A percentile compares a stretch with the other conserved stretches of the same genome.
Evolutionary conservation across 2,329 filamentous ascomycete species (phyloP).

Genomic region (Piedraia hortae): DNA sequence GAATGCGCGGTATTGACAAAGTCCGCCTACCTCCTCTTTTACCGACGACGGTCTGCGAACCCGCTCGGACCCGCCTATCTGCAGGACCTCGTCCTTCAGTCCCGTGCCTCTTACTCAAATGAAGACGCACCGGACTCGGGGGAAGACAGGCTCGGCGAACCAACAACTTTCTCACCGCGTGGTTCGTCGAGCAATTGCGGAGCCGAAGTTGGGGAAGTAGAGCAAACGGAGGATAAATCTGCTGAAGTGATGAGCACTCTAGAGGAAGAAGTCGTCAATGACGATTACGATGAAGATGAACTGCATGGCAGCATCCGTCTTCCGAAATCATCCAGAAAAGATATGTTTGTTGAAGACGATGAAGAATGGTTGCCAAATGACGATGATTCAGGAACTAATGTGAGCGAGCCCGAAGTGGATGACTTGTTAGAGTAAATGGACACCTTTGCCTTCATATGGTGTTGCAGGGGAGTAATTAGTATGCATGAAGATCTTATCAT

Average conservation of each 20-base stretch:
- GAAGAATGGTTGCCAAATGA: no score
- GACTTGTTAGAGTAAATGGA: no score
- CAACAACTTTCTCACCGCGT: slow-evolving; percentile 42
- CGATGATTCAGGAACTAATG: no score
- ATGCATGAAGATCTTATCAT: no score
- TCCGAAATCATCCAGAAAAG: no score
- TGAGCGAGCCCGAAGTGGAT: no score
- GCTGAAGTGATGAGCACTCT: slow-evolving; percentile 5
- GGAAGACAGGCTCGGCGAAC: slow-evolving; percentile 67
- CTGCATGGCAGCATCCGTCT: no score
- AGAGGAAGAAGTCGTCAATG: slow-evolving; percentile 4
- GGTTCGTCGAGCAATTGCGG: slow-evolving; percentile 78
- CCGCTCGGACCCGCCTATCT: slow-evolving; percentile 60
- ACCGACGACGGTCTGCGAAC: slow-evolving; percentile 51
- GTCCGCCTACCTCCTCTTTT: slow-evolving; percentile 88
- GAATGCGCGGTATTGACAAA: slow-evolving; percentile 24
- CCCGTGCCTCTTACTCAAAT: slow-evolving; percentile 21
- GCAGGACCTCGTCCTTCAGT: slow-evolving; percentile 38
- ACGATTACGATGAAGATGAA: slow-evolving; percentile 2
- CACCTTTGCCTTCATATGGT: no score
- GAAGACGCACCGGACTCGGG: slow-evolving; percentile 27
- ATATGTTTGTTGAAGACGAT: no score
- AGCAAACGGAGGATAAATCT: slow-evolving; percentile 1
- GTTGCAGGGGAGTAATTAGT: no score
- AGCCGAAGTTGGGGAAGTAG: slow-evolving; percentile 22